A percentile compares a stretch with the other conserved stretches of the same genome.
Evolutionary conservation across 495 filamentous ascomycete species (phyloP).

Genomic region (Xylaria scruposa): DNA sequence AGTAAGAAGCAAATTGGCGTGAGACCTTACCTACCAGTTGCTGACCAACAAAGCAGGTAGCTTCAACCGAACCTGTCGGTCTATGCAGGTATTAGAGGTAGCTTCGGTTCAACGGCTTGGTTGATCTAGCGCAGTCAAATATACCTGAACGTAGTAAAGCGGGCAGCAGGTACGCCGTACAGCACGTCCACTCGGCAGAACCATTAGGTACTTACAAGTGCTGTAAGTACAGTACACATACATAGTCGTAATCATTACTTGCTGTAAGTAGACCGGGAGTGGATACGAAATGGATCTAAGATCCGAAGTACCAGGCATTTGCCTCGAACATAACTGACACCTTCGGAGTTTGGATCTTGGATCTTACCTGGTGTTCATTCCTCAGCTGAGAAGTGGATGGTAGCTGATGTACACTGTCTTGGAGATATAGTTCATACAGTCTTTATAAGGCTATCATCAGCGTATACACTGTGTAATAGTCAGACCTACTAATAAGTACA

Average conservation of each 20-base stretch:
- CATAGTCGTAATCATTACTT: not conserved
- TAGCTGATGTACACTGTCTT: not conserved
- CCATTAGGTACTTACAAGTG: not conserved
- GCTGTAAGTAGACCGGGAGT: slow-evolving; percentile 1
- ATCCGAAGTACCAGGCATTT: slow-evolving; percentile 2
- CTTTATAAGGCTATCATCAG: not conserved
- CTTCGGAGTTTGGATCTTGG: slow-evolving; percentile 12
- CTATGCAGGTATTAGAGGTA: not conserved
- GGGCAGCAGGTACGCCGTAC: not conserved
- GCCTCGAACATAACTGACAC: not conserved
- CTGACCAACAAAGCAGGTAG: not conserved
- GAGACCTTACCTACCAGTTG: not conserved
- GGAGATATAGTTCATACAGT: not conserved
- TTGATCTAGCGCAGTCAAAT: not conserved
- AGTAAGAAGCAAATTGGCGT: slow-evolving; percentile 2
- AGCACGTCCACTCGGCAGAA: not conserved
- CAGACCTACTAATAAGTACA: not conserved
- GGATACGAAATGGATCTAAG: not conserved
- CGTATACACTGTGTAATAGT: not conserved
- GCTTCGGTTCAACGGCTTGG: slow-evolving; percentile 7
- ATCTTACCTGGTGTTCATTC: not conserved
- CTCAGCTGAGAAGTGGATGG: not conserved
- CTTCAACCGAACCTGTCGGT: not conserved
- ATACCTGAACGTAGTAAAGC: not conserved
- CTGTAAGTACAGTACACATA: not conserved